Evolutionary conservation across 176 grass and related monocot genomes (phyloP).

Genomic region (Cymbopogon citratus): DNA sequence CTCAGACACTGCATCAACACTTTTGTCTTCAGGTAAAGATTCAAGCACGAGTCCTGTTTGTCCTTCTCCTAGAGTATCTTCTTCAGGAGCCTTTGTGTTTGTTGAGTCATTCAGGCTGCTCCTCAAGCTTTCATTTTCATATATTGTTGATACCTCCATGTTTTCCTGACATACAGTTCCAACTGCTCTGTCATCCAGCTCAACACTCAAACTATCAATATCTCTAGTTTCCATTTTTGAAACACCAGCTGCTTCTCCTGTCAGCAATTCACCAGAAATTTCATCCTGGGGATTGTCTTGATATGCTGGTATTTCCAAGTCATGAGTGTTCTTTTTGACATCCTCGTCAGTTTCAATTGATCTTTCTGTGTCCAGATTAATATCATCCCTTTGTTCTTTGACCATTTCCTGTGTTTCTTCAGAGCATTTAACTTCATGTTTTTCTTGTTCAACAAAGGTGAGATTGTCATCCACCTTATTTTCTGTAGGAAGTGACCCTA

Average conservation of each 20-base stretch:
- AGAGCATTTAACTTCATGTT: constrained; percentile 23
- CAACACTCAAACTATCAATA: background rate
- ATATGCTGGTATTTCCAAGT: constrained; percentile 27
- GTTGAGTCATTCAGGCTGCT: constrained; percentile 22
- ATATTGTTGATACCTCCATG: constrained; percentile 1
- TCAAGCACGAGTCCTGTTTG: constrained; percentile 8
- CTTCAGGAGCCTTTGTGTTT: constrained; percentile 25
- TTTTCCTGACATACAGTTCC: constrained; percentile 30
- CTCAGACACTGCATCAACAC: constrained; percentile 12
- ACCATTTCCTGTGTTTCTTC: constrained; percentile 30
- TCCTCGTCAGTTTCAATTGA: constrained; percentile 28
- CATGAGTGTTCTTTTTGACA: constrained; percentile 7
- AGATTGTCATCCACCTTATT: constrained; percentile 23
- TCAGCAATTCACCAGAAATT: constrained; percentile 29
- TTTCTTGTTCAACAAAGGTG: constrained; percentile 23
- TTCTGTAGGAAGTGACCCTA: constrained; percentile 4
- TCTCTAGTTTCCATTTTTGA: constrained; percentile 27
- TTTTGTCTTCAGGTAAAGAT: constrained; percentile 21
- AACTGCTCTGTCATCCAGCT: constrained; percentile 7
- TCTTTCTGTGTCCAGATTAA: constrained; percentile 9
- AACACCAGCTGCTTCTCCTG: constrained; percentile 9
- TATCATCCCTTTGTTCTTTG: constrained; percentile 27
- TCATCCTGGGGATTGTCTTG: constrained; percentile 23
- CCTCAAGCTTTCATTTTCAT: constrained; percentile 29
- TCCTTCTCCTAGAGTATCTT: constrained; percentile 28